Evolutionary conservation across 148 eudicot genomes (phyloP).

Genomic region (Cornus kousa): DNA sequence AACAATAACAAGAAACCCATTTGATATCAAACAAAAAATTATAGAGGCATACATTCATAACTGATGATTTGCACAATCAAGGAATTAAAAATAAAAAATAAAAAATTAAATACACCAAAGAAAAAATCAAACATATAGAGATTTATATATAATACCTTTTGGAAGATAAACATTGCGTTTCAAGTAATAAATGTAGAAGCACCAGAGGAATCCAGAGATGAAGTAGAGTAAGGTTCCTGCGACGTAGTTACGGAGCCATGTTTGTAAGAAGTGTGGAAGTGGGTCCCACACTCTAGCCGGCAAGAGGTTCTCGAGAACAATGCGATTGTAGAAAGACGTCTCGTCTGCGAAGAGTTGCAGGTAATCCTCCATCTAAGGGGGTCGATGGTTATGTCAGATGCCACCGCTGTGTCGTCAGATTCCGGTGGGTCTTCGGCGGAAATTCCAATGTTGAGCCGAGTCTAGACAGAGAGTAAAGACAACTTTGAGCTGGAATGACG

Average conservation of each 20-base stretch:
- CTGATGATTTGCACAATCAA: background rate
- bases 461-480: background rate
- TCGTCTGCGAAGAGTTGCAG: constrained; percentile 42
- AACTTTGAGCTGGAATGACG: background rate
- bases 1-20: background rate
- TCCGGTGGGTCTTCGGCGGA: background rate
- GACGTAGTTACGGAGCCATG: constrained; percentile 82
- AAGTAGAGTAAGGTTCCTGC: constrained; percentile 62
- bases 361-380: constrained; percentile 29
- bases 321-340: constrained; percentile 56
- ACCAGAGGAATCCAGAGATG: constrained; percentile 74
- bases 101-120: too few relatives aligned
- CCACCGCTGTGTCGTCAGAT: background rate
- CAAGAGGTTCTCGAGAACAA: constrained; percentile 51
- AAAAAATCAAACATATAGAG: background rate
- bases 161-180: constrained; percentile 75
- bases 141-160: constrained; percentile 47
- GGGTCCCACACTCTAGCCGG: constrained; percentile 54
- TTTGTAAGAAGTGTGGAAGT: constrained; percentile 69
- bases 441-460: background rate
- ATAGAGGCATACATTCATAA: background rate
- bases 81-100: too few relatives aligned
- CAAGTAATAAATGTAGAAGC: constrained; percentile 77
- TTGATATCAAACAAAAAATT: background rate
- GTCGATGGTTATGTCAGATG: background rate